These are phyloP conservation scores for Nicotiana benthamiana DNA, from an alignment of 257 asterid genomes.

Conservation along the genomic window DNA sequence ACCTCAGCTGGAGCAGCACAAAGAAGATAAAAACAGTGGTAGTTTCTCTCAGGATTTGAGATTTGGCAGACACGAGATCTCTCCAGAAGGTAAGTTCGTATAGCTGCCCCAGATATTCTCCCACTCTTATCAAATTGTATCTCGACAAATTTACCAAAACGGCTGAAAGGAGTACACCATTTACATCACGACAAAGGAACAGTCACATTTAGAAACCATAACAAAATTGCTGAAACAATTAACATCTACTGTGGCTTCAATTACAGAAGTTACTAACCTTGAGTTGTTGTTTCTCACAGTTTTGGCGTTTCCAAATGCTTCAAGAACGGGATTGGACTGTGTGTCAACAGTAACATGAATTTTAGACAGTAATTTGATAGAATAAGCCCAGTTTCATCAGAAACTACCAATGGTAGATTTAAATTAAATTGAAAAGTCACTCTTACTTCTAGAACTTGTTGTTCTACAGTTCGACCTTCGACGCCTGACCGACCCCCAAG, in stretches of 20 bases:
- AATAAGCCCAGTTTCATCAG: background rate
- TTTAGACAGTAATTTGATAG: background rate
- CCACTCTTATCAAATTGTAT: constrained; percentile 96
- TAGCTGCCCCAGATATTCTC: constrained; percentile 97
- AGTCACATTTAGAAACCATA: background rate
- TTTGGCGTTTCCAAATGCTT: constrained; percentile 99
- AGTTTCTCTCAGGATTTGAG: constrained; percentile 93
- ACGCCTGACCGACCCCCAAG: constrained; percentile 98
- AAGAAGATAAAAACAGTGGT: constrained; percentile 96
- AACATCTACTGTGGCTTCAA: background rate
- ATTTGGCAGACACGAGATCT: constrained; percentile 99
- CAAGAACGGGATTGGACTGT: constrained; percentile 97
- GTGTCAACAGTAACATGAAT: constrained; percentile 15
- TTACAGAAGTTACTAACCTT: constrained; percentile 44
- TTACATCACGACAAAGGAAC: constrained; percentile 4
- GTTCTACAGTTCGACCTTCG: constrained; percentile 98
- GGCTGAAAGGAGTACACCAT: constrained; percentile 43
- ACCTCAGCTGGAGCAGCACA: constrained; percentile 98
- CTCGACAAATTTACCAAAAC: constrained; percentile 99
- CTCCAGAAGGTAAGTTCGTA: constrained; percentile 94
- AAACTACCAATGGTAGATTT: background rate
- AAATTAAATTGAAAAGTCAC: constrained; percentile 13
- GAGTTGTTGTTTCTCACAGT: constrained; percentile 94
- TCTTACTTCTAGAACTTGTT: constrained; percentile 96
- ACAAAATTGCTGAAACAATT: background rate